A percentile compares a stretch with the other conserved stretches of the same genome.
These are phyloP conservation scores for Cerioporus squamosus DNA, from an alignment of 1,284 basidiomycete species.

Conservation along the genomic window DNA sequence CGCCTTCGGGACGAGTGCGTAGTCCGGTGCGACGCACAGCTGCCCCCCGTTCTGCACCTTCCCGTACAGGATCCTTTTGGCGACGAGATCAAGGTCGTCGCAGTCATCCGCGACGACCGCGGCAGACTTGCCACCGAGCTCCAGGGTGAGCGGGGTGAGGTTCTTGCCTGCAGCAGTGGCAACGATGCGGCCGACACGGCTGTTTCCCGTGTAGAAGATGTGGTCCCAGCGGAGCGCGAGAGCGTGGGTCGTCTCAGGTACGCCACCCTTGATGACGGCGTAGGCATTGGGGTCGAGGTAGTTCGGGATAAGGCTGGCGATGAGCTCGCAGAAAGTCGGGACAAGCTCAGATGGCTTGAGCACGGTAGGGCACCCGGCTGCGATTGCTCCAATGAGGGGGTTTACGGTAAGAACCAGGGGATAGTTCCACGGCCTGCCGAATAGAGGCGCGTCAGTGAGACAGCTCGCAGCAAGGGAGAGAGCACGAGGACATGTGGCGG, in stretches of 20 bases:
- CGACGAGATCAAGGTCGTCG: conserved; percentile 41
- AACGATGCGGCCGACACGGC: conserved; percentile 61
- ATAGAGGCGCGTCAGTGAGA: conserved; percentile 5
- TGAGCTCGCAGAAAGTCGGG: conserved; percentile 51
- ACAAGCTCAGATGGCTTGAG: conserved; percentile 69
- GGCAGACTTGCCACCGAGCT: conserved; percentile 73
- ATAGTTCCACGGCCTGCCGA: conserved; percentile 57
- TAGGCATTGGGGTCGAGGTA: conserved; percentile 62
- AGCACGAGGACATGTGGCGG: conserved; percentile 3
- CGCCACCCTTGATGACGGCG: conserved; percentile 60
- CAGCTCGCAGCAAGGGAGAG: background rate
- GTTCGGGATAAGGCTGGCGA: conserved; percentile 60
- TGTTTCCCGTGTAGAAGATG: conserved; percentile 57
- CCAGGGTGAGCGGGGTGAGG: conserved; percentile 66
- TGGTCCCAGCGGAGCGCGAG: conserved; percentile 67
- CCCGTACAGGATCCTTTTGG: conserved; percentile 56
- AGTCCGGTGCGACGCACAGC: conserved; percentile 70
- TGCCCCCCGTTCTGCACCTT: conserved; percentile 61
- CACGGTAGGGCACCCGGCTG: conserved; percentile 62
- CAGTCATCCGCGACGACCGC: conserved; percentile 55
- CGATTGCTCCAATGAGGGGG: conserved; percentile 62
- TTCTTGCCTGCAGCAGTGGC: conserved; percentile 66
- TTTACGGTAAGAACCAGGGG: conserved; percentile 53
- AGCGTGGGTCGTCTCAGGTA: conserved; percentile 52
- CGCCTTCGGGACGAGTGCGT: conserved; percentile 56